These are phyloP conservation scores for Suillus bovinus DNA, from an alignment of 768 basidiomycete species.

Conservation along the genomic window DNA sequence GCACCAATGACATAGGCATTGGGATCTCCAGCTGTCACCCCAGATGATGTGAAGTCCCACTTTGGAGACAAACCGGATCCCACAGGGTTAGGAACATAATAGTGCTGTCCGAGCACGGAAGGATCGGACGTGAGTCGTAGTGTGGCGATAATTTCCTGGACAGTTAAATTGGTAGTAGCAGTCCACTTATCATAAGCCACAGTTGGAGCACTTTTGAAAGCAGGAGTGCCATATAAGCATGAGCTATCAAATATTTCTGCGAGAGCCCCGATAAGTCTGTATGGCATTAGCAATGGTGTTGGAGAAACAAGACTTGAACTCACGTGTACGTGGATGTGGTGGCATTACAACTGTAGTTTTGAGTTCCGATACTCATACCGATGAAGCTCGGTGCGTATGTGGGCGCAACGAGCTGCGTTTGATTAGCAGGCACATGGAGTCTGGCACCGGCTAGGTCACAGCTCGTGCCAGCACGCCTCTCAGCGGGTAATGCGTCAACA, in stretches of 20 bases:
- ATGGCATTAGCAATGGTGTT: background rate
- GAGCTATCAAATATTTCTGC: slow-evolving; percentile 58
- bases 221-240: slow-evolving; percentile 39
- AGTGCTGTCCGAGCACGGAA: slow-evolving; percentile 50
- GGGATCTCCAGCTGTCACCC: slow-evolving; percentile 39
- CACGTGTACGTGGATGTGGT: slow-evolving; percentile 47
- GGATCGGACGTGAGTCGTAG: slow-evolving; percentile 14
- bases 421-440: slow-evolving; percentile 28
- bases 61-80: slow-evolving; percentile 46
- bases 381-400: slow-evolving; percentile 39
- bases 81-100: slow-evolving; percentile 51
- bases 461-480: background rate
- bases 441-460: slow-evolving; percentile 26
- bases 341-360: slow-evolving; percentile 54
- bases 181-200: slow-evolving; percentile 34
- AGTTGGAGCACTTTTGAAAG: slow-evolving; percentile 33
- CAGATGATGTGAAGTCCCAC: slow-evolving; percentile 55
- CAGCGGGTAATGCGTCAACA: background rate
- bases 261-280: slow-evolving; percentile 49
- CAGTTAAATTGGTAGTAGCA: slow-evolving; percentile 18
- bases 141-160: slow-evolving; percentile 16
- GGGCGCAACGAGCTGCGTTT: slow-evolving; percentile 39
- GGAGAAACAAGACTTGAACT: slow-evolving; percentile 18
- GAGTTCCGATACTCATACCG: slow-evolving; percentile 48
- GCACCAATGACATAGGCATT: slow-evolving; percentile 50